Conservation (phyloP, 2,329 filamentous ascomycete genomes). For the Trichophyton rubrum region DNA sequence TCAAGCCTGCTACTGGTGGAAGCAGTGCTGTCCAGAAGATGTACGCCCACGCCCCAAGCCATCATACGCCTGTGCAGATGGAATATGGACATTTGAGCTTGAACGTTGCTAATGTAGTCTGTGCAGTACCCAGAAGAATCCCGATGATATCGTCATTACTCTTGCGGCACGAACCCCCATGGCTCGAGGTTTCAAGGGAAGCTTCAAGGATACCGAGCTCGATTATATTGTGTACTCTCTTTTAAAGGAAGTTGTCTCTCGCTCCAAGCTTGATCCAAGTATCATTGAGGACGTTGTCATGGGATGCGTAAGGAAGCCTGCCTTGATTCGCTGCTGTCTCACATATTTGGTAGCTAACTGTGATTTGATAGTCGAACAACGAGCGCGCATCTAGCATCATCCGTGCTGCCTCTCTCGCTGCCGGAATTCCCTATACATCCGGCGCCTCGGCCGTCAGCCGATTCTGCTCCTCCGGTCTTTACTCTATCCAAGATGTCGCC, state of each 20-base stretch:
- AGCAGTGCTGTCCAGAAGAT: slow-evolving; percentile 12
- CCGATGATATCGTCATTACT: slow-evolving; percentile 94
- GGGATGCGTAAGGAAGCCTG: slow-evolving; percentile 58
- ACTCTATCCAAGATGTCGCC: slow-evolving; percentile 89
- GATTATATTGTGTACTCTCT: slow-evolving; percentile 78
- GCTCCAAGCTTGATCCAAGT: slow-evolving; percentile 64
- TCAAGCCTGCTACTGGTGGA: slow-evolving; percentile 14
- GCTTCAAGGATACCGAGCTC: slow-evolving; percentile 84
- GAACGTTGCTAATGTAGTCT: neutral
- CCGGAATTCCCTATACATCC: slow-evolving; percentile 85
- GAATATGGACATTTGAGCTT: neutral
- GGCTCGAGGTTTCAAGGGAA: slow-evolving; percentile 77
- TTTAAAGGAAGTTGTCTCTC: slow-evolving; percentile 60
- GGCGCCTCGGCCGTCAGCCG: slow-evolving; percentile 75
- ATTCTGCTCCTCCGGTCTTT: slow-evolving; percentile 94
- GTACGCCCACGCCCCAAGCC: slow-evolving; percentile 6
- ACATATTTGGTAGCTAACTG: neutral
- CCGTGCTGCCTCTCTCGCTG: slow-evolving; percentile 76
- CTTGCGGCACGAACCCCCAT: slow-evolving; percentile 81
- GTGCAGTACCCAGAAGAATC: slow-evolving; percentile 71
- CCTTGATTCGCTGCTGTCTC: neutral
- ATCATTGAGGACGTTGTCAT: slow-evolving; percentile 82
- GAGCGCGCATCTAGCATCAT: slow-evolving; percentile 67
- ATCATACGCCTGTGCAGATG: neutral
- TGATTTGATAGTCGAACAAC: neutral